A percentile compares a stretch with the other conserved stretches of the same genome.
phyloP scores from a whole-genome alignment of 495 filamentous ascomycete genomes.

The Monascus purpureus region DNA sequence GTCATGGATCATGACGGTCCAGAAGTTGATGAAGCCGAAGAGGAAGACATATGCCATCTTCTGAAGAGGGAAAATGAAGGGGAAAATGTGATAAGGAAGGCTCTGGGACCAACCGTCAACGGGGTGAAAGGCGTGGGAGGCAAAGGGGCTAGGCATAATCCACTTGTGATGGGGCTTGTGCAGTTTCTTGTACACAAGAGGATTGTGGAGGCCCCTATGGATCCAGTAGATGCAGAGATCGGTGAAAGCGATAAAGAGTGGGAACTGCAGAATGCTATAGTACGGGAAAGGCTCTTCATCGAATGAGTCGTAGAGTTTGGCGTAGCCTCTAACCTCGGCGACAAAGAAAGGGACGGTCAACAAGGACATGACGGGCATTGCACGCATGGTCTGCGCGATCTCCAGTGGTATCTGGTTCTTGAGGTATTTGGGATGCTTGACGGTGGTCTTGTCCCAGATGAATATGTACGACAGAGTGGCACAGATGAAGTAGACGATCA shows the following conservation, averaged over 20 bases:
- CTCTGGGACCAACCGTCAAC: slow-evolving; percentile 88
- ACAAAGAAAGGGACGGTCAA: slow-evolving; percentile 76
- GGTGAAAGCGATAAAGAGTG: slow-evolving; percentile 84
- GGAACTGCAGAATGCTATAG: slow-evolving; percentile 81
- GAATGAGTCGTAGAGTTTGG: slow-evolving; percentile 70
- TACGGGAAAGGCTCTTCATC: slow-evolving; percentile 56
- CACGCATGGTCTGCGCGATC: slow-evolving; percentile 59
- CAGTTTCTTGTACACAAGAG: slow-evolving; percentile 66
- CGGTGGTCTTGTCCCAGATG: slow-evolving; percentile 84
- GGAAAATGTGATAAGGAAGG: slow-evolving; percentile 85
- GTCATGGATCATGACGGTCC: slow-evolving; percentile 96
- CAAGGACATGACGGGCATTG: slow-evolving; percentile 73
- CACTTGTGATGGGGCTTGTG: slow-evolving; percentile 99
- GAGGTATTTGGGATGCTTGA: slow-evolving; percentile 87
- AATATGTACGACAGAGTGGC: slow-evolving; percentile 77
- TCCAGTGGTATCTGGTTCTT: slow-evolving; percentile 85
- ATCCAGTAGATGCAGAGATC: slow-evolving; percentile 93
- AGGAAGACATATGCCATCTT: slow-evolving; percentile 77
- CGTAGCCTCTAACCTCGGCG: slow-evolving; percentile 70
- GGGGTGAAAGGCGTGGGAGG: slow-evolving; percentile 89
- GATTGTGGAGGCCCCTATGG: slow-evolving; percentile 80
- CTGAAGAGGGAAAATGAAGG: slow-evolving; percentile 85
- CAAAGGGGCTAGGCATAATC: slow-evolving; percentile 97
- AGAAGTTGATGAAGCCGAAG: slow-evolving; percentile 90
- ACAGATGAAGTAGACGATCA: slow-evolving; percentile 71